Percentiles rank a stretch among this genome's conserved stretches.
phyloP scores from a whole-genome alignment of 2,329 filamentous ascomycete species.

The Fusarium bulbicola region DNA sequence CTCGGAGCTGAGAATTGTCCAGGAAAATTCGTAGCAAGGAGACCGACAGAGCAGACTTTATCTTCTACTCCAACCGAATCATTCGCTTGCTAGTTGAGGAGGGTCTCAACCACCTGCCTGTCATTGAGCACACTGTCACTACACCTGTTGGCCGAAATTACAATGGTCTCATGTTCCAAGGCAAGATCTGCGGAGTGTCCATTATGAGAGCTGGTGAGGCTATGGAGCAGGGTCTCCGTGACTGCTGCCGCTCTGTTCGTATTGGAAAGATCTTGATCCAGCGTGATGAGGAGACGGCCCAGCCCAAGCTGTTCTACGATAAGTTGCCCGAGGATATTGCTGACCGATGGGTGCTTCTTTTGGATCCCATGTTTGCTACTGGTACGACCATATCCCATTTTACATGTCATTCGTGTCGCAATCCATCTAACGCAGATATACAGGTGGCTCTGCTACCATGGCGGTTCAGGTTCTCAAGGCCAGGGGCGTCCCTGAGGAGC shows the following conservation, averaged over 20 bases:
- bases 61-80: conserved; percentile 98
- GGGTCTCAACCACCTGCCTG: conserved; percentile 94
- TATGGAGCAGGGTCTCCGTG: conserved; percentile 96
- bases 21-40: conserved; percentile 96
- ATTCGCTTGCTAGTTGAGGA: conserved; percentile 97
- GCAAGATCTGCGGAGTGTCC: conserved; percentile 97
- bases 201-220: conserved; percentile 99
- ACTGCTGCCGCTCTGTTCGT: conserved; percentile 96
- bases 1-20: conserved; percentile 36
- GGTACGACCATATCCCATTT: conserved; percentile 59
- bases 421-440: conserved; percentile 10
- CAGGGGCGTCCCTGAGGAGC: conserved; percentile 91
- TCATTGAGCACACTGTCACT: conserved; percentile 86
- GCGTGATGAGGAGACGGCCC: conserved; percentile 91
- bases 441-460: conserved; percentile 95
- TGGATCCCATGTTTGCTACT: conserved; percentile 99
- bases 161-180: conserved; percentile 91
- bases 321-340: conserved; percentile 96
- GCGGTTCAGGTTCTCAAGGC: conserved; percentile 92
- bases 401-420: not conserved
- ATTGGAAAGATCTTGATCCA: conserved; percentile 99
- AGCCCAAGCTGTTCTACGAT: conserved; percentile 95
- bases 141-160: conserved; percentile 92
- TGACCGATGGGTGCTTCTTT: conserved; percentile 88
- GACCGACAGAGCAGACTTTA: conserved; percentile 94